phyloP scores from a whole-genome alignment of 441 rosid genomes.

The Theobroma grandiflorum region DNA sequence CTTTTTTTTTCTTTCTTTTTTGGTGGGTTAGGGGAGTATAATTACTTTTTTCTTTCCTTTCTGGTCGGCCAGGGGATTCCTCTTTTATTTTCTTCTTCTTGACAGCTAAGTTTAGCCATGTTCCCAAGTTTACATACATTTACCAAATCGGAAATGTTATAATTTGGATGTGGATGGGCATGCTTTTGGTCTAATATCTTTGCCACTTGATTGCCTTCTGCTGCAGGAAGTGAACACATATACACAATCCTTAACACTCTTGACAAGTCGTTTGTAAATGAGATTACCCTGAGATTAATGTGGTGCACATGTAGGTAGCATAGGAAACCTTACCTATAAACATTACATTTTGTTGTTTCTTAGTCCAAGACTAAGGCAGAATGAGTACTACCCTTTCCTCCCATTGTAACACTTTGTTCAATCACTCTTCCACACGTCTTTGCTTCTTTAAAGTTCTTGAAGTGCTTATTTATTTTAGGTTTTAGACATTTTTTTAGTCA shows the following conservation, averaged over 20 bases:
- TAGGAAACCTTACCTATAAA: not conserved
- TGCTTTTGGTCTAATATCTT: not conserved
- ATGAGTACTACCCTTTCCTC: not conserved
- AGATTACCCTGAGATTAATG: not conserved
- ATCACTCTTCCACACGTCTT: constrained; percentile 5
- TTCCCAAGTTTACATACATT: not conserved
- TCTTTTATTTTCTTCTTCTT: constrained; percentile 6
- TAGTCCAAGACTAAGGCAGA: not conserved
- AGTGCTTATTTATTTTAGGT: not conserved
- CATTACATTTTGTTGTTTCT: not conserved
- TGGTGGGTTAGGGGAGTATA: not conserved
- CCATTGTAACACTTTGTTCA: not conserved
- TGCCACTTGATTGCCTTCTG: constrained; percentile 9
- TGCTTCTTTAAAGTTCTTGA: not conserved
- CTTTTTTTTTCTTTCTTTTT: not conserved
- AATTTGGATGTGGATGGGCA: not conserved
- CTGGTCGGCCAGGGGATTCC: not conserved
- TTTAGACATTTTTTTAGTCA: not conserved
- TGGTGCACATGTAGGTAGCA: not conserved
- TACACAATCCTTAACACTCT: not conserved
- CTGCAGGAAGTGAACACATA: constrained; percentile 9
- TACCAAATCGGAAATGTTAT: not conserved
- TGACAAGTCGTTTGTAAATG: not conserved
- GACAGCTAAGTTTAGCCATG: not conserved
- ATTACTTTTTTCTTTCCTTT: not conserved